A percentile compares a stretch with the other conserved stretches of the same genome.
Evolutionary conservation across 2,329 filamentous ascomycete genomes (phyloP).

Genomic region (Stromatinia cepivora): DNA sequence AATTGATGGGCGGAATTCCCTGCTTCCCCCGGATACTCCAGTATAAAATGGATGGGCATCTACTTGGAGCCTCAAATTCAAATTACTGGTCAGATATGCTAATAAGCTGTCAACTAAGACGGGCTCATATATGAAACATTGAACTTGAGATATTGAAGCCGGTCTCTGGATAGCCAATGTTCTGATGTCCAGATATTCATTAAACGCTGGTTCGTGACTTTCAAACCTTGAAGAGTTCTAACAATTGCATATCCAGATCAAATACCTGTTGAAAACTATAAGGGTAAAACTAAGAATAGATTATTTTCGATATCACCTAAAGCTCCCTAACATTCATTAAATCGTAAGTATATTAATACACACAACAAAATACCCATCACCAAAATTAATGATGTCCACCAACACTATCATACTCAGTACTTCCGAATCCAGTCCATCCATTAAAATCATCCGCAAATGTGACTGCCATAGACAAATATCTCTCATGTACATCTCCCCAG

Average conservation of each 20-base stretch:
- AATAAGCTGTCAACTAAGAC: too few relatives aligned
- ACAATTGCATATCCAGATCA: neutral
- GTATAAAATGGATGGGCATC: too few relatives aligned
- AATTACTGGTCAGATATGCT: too few relatives aligned
- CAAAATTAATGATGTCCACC: slow-evolving; percentile 2
- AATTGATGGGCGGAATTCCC: too few relatives aligned
- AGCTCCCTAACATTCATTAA: neutral
- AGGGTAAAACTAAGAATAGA: neutral
- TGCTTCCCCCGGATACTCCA: too few relatives aligned
- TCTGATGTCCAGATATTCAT: too few relatives aligned
- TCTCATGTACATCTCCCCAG: slow-evolving; percentile 69
- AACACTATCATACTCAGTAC: neutral
- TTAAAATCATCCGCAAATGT: slow-evolving; percentile 73
- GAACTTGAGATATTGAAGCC: too few relatives aligned
- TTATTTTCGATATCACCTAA: neutral
- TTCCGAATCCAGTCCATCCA: slow-evolving; percentile 55
- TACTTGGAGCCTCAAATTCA: too few relatives aligned
- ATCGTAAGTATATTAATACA: slow-evolving; percentile 4
- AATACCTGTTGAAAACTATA: neutral
- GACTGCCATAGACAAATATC: slow-evolving; percentile 67
- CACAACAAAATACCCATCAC: neutral
- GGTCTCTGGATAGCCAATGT: too few relatives aligned
- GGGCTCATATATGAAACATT: too few relatives aligned
- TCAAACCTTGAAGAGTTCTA: neutral
- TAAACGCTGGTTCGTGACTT: neutral